Base-by-base conservation (phyloP, 352 stramenopile genomes). In the Pythium plurisporium region DNA sequence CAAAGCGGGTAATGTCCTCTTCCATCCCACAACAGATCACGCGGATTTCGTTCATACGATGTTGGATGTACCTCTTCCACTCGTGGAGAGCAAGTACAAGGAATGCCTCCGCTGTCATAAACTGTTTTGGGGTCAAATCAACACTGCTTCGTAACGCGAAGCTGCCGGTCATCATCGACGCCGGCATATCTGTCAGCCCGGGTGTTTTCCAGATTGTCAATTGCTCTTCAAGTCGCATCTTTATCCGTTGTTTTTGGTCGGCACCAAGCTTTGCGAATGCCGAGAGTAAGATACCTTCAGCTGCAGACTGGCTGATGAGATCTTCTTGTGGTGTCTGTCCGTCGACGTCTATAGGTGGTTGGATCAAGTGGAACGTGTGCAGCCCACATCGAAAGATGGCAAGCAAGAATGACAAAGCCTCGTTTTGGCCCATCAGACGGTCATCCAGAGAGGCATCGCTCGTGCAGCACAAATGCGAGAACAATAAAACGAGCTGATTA, bases 391-490 rank as follows among this genome's bases (percentile, higher is more conserved):
- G 75, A 20, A 89, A 72, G 27, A 89, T 67, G 0, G 62, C 66
- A 17, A 85, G 74, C 0, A 91, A 40, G 52, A 89, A 89, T 11
- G 67, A 72, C 4, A 91, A 25, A 3, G 78, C 78, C 36, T 91
- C 80, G 40, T 91, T 91, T 42, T 89, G 82, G 0, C 73, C 73
- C 53, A 91, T 61, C 3, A 93, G 38, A 3, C 75, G 53, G 50
- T 91, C 80, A 29, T 91, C 76, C 0, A 73, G 67, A 15, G 73
- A 74, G 5, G 64, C 70, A 11, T 87, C 73, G 38, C 58, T 73
- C 80, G 94, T 89, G 37, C 70, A 84, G 40, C 78, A 92, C 19
- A 95, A 61, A 19, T 82, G 64, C 30, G 79, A 74, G 31, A 93
- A 94, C 4, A 94, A 55, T 23, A 74, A 19, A 9, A 84, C 80